Evolutionary conservation across 139 green algal species (phyloP), one percentile per base, ranked within the genome.

Genomic region (Pleodorina starrii): DNA sequence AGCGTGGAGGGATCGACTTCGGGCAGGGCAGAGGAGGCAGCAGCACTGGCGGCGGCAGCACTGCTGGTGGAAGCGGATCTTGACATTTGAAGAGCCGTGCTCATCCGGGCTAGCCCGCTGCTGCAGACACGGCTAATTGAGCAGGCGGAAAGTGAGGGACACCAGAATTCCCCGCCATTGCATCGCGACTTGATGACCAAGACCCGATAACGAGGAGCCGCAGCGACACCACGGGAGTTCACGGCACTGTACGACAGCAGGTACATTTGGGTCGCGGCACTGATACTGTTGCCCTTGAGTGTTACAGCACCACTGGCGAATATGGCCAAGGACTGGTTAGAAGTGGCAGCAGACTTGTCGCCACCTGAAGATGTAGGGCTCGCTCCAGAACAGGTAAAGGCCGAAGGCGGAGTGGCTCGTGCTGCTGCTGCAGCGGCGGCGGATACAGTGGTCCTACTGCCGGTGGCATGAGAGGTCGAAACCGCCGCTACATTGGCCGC

Each of bases 171-270:
- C 16, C 63, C 69, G 10, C n/a, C 46, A 51, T 84, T 21, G 40
- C 85, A 90, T 14, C 85, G 85, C 2, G 72, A 54, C 42, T 54
- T 36, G 1, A 90, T 54, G 14, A 90, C n/a, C 16, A 90, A 51
- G 11, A 73, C 51, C 36, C 85, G 85, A 72, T 82, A 40, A 42
- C 72, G 54, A 16, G 85, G 85, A 5, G 74, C 21, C 40, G 73
- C 73, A 17, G 85, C 54, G 5, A n/a, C 10, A 59, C 54, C 54
- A 10, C 73, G 46, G 27, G 40, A 44, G 85, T 84, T 84, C 17
- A 80, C 73, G 42, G 73, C 73, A n/a, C 44, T 90, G 72, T 90
- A 90, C 16, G 72, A 42, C 27, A 90, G 42, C n/a, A 90, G 54
- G 54, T 78, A 85, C 57, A 85, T 66, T 73, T 83, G 69, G 9